Conservation (phyloP, 2,329 filamentous ascomycete genomes). For the Teratosphaeria destructans region DNA sequence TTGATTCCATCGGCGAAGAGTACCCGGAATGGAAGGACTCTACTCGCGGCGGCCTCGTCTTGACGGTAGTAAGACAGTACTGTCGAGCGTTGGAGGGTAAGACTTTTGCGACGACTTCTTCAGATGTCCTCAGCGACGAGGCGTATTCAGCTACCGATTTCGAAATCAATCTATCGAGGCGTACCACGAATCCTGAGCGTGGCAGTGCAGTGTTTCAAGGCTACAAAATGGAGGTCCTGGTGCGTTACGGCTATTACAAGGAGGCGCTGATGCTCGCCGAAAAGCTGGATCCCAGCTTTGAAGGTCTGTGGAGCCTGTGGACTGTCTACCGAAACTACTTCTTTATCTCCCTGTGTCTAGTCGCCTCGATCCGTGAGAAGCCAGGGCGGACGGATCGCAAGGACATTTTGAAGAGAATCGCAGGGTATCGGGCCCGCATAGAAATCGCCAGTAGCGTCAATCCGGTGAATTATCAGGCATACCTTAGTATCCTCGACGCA, state of each 20-base stretch:
- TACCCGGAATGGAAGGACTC: conserved; percentile 63
- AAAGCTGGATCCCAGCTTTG: conserved; percentile 29
- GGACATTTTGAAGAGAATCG: conserved; percentile 44
- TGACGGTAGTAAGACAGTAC: conserved; percentile 56
- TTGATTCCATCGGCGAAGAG: conserved; percentile 62
- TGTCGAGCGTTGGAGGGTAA: conserved; percentile 65
- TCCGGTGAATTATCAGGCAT: conserved; percentile 60
- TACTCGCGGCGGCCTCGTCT: conserved; percentile 58
- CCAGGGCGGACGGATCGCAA: conserved; percentile 29
- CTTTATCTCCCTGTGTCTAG: conserved; percentile 32
- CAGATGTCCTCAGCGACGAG: conserved; percentile 56
- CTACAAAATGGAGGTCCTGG: conserved; percentile 32
- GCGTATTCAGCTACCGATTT: conserved; percentile 51
- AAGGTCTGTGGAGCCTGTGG: conserved; percentile 35
- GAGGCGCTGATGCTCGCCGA: conserved; percentile 35
- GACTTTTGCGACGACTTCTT: conserved; percentile 43
- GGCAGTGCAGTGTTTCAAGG: conserved; percentile 60
- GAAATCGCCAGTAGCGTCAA: conserved; percentile 54
- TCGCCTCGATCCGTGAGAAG: conserved; percentile 30
- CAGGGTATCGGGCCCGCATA: conserved; percentile 49
- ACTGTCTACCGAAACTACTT: conserved; percentile 33
- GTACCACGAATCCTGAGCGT: conserved; percentile 48
- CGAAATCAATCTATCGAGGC: conserved; percentile 41
- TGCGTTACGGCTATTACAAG: conserved; percentile 32
- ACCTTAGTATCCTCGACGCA: conserved; percentile 58